Evolutionary conservation across 306 rosid species (phyloP).

Genomic region (Vachellia collinsii): DNA sequence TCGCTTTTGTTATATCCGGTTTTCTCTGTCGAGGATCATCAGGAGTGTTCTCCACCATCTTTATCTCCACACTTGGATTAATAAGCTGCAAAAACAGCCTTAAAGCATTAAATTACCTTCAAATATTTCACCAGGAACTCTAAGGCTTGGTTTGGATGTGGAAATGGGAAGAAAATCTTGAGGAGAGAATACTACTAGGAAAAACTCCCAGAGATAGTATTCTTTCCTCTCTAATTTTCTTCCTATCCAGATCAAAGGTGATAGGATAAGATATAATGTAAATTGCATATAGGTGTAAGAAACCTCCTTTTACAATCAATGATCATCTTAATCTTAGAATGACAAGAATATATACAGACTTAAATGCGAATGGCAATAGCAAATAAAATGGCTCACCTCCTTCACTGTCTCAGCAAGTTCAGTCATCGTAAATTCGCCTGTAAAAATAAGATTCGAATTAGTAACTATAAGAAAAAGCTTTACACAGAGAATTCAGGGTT

Average conservation of each 20-base stretch:
- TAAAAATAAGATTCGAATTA: constrained; percentile 7
- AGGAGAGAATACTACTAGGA: background rate
- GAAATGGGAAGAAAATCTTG: background rate
- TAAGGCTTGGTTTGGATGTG: background rate
- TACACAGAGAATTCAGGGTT: background rate
- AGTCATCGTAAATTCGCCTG: constrained; percentile 77
- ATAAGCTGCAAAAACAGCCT: constrained; percentile 49
- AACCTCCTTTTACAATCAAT: background rate
- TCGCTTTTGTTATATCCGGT: constrained; percentile 64
- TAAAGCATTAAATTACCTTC: background rate
- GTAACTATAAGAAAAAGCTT: background rate
- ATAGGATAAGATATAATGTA: background rate
- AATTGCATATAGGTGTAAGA: background rate
- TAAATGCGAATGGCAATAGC: background rate
- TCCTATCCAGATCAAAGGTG: background rate
- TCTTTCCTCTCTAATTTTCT: background rate
- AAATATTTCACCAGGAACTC: background rate
- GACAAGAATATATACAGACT: background rate
- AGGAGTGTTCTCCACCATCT: constrained; percentile 66
- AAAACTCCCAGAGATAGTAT: no score
- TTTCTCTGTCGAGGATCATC: constrained; percentile 68
- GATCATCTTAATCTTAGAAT: background rate
- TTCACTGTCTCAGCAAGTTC: constrained; percentile 77
- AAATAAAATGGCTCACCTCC: constrained; percentile 49
- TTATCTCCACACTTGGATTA: constrained; percentile 57